Percentiles rank a stretch among this genome's conserved stretches.
Evolutionary conservation across 1,284 basidiomycete genomes (phyloP).

Genomic region (Athelia psychrophila): DNA sequence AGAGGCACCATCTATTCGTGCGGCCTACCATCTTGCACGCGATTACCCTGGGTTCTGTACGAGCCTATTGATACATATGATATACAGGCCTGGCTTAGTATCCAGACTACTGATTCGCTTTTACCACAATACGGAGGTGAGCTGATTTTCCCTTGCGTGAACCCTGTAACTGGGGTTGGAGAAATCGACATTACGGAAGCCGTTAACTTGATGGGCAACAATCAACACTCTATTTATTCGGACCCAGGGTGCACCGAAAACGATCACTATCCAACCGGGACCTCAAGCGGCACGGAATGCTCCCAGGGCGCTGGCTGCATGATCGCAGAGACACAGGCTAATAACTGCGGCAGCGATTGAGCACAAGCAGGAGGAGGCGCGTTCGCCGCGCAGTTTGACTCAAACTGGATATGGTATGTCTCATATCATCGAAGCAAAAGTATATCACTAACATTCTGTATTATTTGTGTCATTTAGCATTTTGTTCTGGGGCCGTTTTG

Average conservation of each 20-base stretch:
- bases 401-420: slow-evolving; percentile 56
- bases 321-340: slow-evolving; percentile 52
- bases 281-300: slow-evolving; percentile 40
- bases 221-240: slow-evolving; percentile 65
- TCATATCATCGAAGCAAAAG: not conserved
- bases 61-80: no score
- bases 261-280: slow-evolving; percentile 29
- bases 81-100: not conserved
- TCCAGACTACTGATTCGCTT: not conserved
- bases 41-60: not conserved
- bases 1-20: not conserved
- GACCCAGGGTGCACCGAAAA: slow-evolving; percentile 36
- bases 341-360: slow-evolving; percentile 61
- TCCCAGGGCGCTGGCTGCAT: slow-evolving; percentile 57
- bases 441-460: no score
- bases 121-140: not conserved
- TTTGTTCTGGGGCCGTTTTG: slow-evolving; percentile 87
- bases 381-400: slow-evolving; percentile 68
- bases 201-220: slow-evolving; percentile 44
- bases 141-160: no score
- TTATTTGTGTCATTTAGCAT: slow-evolving; percentile 33
- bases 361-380: slow-evolving; percentile 69
- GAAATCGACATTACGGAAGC: slow-evolving; percentile 61
- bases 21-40: not conserved
- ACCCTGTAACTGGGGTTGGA: slow-evolving; percentile 19